A percentile compares a stretch with the other conserved stretches of the same genome.
These are phyloP conservation scores for Polyporus arcularius DNA, from an alignment of 768 basidiomycete species.

Conservation along the genomic window DNA sequence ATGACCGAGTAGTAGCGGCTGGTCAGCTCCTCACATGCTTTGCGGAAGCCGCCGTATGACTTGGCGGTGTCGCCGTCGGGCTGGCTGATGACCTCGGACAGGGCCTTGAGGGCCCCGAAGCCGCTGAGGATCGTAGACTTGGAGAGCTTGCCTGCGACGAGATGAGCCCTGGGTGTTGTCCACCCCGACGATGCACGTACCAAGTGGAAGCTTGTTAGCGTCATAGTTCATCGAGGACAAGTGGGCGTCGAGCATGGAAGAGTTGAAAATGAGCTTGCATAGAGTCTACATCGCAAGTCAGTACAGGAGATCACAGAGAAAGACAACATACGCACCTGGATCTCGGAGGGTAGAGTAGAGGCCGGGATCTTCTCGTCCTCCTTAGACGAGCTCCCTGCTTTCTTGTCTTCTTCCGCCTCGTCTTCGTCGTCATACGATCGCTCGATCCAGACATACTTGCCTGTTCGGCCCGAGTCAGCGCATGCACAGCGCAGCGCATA, in stretches of 20 bases:
- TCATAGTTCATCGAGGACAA: constrained; percentile 68
- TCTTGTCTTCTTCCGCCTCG: constrained; percentile 40
- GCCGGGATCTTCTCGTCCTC: constrained; percentile 44
- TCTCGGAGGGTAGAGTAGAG: constrained; percentile 42
- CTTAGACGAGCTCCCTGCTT: constrained; percentile 24
- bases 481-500: not conserved
- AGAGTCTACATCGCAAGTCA: constrained; percentile 35
- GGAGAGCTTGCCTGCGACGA: constrained; percentile 51
- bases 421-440: constrained; percentile 36
- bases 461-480: constrained; percentile 29
- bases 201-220: constrained; percentile 63
- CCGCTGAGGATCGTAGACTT: constrained; percentile 61
- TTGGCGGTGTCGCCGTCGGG: constrained; percentile 42
- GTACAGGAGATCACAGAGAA: not conserved
- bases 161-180: not conserved
- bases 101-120: constrained; percentile 56
- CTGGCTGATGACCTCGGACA: constrained; percentile 48
- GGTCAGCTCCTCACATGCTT: constrained; percentile 50
- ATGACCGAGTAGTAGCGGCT: constrained; percentile 65
- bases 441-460: constrained; percentile 59
- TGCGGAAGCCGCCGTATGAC: constrained; percentile 36
- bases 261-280: constrained; percentile 54
- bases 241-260: constrained; percentile 51
- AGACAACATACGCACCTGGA: constrained; percentile 39
- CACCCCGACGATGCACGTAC: constrained; percentile 26